A percentile compares a stretch with the other conserved stretches of the same genome.
phyloP scores from a whole-genome alignment of 202 grass and related monocot species.

The Setaria italica region DNA sequence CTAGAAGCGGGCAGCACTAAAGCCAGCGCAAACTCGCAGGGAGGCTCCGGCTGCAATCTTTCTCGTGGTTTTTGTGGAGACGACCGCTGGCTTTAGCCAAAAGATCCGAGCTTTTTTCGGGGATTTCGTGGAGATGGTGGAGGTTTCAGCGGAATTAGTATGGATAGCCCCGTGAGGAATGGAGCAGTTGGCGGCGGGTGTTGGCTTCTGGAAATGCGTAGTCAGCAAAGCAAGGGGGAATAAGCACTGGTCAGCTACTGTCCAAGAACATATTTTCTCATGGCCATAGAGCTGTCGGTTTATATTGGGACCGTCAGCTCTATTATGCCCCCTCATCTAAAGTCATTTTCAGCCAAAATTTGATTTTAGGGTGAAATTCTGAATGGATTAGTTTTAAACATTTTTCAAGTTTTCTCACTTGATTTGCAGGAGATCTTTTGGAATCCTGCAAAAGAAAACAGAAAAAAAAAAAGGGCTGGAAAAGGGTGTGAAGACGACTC shows the following conservation, averaged over 20 bases:
- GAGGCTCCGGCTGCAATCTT: constrained; percentile 25
- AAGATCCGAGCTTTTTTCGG: constrained; percentile 18
- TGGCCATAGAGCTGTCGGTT: constrained; percentile 10
- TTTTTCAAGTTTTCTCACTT: neutral
- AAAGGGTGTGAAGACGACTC: constrained; percentile 23
- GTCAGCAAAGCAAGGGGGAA: neutral
- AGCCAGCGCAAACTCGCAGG: neutral
- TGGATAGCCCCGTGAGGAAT: neutral
- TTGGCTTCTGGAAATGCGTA: constrained; percentile 39
- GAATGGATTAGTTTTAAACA: neutral
- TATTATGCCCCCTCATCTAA: neutral
- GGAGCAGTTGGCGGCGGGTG: constrained; percentile 41
- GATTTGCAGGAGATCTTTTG: neutral
- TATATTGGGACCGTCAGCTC: neutral
- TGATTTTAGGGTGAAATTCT: neutral
- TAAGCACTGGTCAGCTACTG: constrained; percentile 22
- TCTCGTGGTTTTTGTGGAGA: constrained; percentile 6
- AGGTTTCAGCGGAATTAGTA: constrained; percentile 29
- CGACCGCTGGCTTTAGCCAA: neutral
- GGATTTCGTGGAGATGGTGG: constrained; percentile 13
- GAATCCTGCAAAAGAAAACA: neutral
- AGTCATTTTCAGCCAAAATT: neutral
- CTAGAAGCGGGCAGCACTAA: constrained; percentile 35
- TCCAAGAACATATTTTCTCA: constrained; percentile 22
- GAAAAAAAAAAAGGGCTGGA: neutral